phyloP scores from a whole-genome alignment of 164 flowering plant species.

The Aristolochia californica region DNA sequence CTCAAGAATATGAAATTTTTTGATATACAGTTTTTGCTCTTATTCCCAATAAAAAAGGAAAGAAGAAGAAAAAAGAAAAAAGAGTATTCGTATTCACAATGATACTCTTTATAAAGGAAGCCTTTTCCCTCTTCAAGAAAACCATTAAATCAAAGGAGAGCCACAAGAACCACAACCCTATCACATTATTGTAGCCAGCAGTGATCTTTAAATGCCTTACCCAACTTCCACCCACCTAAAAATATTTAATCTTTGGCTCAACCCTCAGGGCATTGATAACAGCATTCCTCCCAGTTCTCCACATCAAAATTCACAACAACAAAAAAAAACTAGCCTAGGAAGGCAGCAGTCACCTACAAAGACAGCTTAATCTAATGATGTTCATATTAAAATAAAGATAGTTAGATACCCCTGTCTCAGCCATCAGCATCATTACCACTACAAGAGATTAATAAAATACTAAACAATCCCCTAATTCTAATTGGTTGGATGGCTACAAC shows the following conservation, averaged over 20 bases:
- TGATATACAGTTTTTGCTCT: too few relatives aligned
- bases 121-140: not conserved
- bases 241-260: slow-evolving; percentile 15
- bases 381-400: not conserved
- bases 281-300: slow-evolving; percentile 12
- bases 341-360: too few relatives aligned
- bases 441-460: too few relatives aligned
- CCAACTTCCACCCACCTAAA: slow-evolving; percentile 33
- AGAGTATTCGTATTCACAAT: too few relatives aligned
- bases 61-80: too few relatives aligned
- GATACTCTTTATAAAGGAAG: not conserved
- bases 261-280: slow-evolving; percentile 19
- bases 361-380: not conserved
- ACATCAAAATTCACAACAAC: slow-evolving; percentile 5
- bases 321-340: not conserved
- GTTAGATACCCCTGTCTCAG: too few relatives aligned
- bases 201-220: slow-evolving; percentile 7
- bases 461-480: too few relatives aligned
- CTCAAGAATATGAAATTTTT: too few relatives aligned
- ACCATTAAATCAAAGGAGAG: slow-evolving; percentile 1
- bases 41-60: too few relatives aligned
- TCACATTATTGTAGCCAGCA: slow-evolving; percentile 3
- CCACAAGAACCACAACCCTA: not conserved
- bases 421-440: too few relatives aligned
- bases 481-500: not conserved